These are phyloP conservation scores for Boletellus sp. DNA, from an alignment of 768 basidiomycete species.

Conservation along the genomic window DNA sequence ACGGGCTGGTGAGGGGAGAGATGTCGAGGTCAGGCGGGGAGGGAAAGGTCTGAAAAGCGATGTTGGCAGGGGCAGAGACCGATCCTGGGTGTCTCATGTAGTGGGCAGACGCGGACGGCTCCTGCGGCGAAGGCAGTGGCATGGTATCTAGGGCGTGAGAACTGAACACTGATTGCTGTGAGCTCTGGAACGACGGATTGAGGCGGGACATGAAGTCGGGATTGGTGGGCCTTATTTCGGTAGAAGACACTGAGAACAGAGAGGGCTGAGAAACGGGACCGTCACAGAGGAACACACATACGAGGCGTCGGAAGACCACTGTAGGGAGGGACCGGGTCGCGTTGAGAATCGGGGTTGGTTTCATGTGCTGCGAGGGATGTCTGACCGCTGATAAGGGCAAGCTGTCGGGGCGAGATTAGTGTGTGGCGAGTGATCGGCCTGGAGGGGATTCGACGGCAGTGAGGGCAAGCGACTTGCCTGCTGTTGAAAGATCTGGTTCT, in stretches of 20 bases:
- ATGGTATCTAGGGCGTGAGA: conserved; percentile 24
- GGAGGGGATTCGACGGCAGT: conserved; percentile 2
- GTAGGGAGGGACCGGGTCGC: conserved; percentile 35
- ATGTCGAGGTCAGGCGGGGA: conserved; percentile 62
- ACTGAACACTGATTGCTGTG: conserved; percentile 26
- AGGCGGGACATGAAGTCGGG: conserved; percentile 63
- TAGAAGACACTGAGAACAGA: conserved; percentile 48
- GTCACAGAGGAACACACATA: conserved; percentile 32
- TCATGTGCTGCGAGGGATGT: conserved; percentile 34
- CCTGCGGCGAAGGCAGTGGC: conserved; percentile 30
- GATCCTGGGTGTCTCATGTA: conserved; percentile 39
- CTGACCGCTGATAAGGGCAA: conserved; percentile 61
- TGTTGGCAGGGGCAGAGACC: conserved; percentile 67
- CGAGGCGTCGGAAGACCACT: conserved; percentile 68
- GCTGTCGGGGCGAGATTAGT: conserved; percentile 37
- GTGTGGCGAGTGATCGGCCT: conserved; percentile 6
- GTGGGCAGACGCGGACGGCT: conserved; percentile 25
- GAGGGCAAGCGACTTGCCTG: conserved; percentile 51
- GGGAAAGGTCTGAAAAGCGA: conserved; percentile 59
- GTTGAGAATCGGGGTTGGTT: conserved; percentile 33
- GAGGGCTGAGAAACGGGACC: conserved; percentile 11
- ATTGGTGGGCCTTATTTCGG: conserved; percentile 60
- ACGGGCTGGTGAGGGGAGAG: conserved; percentile 77
- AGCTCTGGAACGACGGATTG: conserved; percentile 43
- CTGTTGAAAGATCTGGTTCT: conserved; percentile 86